Evolutionary conservation across 2,329 filamentous ascomycete species (phyloP).

Genomic region (Xylariales sp.): DNA sequence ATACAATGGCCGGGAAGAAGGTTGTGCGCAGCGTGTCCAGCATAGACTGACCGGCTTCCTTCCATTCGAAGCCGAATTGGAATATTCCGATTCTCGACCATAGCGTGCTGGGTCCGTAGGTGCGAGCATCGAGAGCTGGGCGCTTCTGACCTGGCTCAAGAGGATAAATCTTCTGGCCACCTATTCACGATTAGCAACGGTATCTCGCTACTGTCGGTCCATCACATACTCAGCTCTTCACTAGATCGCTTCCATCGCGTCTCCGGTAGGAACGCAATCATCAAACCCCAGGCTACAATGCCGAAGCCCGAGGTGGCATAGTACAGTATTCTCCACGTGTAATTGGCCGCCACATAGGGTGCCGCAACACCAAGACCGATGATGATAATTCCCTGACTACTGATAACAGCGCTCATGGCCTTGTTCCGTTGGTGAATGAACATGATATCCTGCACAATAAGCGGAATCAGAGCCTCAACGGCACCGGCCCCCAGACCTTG

Average conservation of each 20-base stretch:
- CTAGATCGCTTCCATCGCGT: slow-evolving; percentile 28
- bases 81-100: slow-evolving; percentile 31
- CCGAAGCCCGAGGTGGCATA: slow-evolving; percentile 27
- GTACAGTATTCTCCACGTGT: slow-evolving; percentile 32
- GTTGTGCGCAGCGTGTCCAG: slow-evolving; percentile 28
- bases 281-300: slow-evolving; percentile 28
- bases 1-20: slow-evolving; percentile 30
- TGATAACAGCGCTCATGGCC: slow-evolving; percentile 27
- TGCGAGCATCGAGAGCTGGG: slow-evolving; percentile 23
- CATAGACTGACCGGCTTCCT: slow-evolving; percentile 20
- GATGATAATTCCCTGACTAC: slow-evolving; percentile 9
- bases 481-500: slow-evolving; percentile 32
- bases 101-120: slow-evolving; percentile 22
- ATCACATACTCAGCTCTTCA: slow-evolving; percentile 22
- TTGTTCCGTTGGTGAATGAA: slow-evolving; percentile 34
- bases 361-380: slow-evolving; percentile 6
- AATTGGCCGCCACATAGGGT: slow-evolving; percentile 26
- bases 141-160: slow-evolving; percentile 22
- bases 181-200: not conserved
- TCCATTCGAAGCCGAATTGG: slow-evolving; percentile 25
- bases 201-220: not conserved
- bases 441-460: slow-evolving; percentile 34
- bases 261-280: slow-evolving; percentile 30
- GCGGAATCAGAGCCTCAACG: slow-evolving; percentile 31
- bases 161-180: slow-evolving; percentile 19